Evolutionary conservation across 352 stramenopile genomes (phyloP).

Genomic region (Pythium brachiatum): DNA sequence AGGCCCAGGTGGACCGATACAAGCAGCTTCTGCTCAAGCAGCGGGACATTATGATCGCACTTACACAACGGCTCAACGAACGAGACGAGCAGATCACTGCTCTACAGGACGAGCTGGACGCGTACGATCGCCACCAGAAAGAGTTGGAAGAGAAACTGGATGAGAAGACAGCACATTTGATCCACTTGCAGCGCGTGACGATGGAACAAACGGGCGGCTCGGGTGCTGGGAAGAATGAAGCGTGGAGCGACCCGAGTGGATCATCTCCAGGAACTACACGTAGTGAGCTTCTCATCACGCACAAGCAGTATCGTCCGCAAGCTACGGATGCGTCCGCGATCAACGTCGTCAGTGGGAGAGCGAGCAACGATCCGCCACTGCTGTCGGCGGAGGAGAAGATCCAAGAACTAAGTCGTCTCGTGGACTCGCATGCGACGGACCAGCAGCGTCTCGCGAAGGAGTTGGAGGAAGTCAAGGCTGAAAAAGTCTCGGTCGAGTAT

Average conservation of each 20-base stretch:
- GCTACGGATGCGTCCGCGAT: slow-evolving; percentile 5
- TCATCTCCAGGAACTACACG: not conserved
- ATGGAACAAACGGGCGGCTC: slow-evolving; percentile 73
- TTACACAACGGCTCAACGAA: slow-evolving; percentile 94
- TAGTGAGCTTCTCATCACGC: slow-evolving; percentile 50
- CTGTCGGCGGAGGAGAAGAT: slow-evolving; percentile 86
- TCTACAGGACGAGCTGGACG: slow-evolving; percentile 94
- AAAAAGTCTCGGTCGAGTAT: slow-evolving; percentile 89
- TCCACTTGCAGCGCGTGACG: slow-evolving; percentile 91
- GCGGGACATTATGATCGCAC: slow-evolving; percentile 95
- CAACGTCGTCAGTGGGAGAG: slow-evolving; percentile 14
- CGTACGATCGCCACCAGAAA: slow-evolving; percentile 91
- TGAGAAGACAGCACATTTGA: slow-evolving; percentile 92
- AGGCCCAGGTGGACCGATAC: slow-evolving; percentile 94
- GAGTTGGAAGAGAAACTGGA: slow-evolving; percentile 93
- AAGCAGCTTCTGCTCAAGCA: slow-evolving; percentile 96
- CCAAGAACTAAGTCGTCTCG: slow-evolving; percentile 60
- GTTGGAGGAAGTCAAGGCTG: slow-evolving; percentile 83
- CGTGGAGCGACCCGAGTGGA: not conserved
- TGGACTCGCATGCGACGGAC: slow-evolving; percentile 59
- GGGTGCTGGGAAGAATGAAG: not conserved
- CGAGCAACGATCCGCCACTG: slow-evolving; percentile 19
- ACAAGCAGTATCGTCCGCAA: slow-evolving; percentile 70
- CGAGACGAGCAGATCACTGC: slow-evolving; percentile 95
- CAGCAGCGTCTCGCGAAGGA: slow-evolving; percentile 64